These are phyloP conservation scores for Eucalyptus victrix DNA, from an alignment of 345 rosid genomes.

Conservation along the genomic window DNA sequence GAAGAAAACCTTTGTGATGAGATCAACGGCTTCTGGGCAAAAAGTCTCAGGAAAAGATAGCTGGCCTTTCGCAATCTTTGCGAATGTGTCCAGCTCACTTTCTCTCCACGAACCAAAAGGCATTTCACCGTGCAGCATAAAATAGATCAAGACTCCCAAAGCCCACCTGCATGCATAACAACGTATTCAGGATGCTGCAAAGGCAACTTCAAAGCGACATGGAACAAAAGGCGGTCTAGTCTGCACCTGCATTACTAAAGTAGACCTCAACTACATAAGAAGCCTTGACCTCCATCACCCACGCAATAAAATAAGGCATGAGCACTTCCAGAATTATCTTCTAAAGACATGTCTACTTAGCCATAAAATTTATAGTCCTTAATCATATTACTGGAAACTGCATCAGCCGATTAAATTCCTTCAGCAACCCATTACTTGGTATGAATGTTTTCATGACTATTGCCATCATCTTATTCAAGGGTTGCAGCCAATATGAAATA, in stretches of 20 bases:
- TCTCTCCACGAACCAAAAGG: constrained; percentile 89
- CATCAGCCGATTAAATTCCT: neutral
- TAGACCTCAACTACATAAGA: neutral
- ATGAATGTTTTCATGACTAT: neutral
- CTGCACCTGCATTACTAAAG: neutral
- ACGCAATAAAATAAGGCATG: neutral
- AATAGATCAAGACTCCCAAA: constrained; percentile 72
- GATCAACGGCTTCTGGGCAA: constrained; percentile 58
- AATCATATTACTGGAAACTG: neutral
- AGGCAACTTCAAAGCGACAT: neutral
- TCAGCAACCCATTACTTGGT: neutral
- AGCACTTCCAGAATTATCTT: neutral
- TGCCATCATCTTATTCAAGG: neutral
- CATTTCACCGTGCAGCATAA: constrained; percentile 73
- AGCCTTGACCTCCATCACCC: neutral
- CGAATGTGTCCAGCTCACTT: constrained; percentile 57
- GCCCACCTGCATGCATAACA: constrained; percentile 60
- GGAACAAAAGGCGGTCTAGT: neutral
- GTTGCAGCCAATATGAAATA: neutral
- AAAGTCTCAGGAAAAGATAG: constrained; percentile 40
- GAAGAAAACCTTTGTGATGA: constrained; percentile 54
- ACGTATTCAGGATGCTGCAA: neutral
- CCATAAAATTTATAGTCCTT: neutral
- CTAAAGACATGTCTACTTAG: neutral
- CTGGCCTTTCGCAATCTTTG: constrained; percentile 77